Evolutionary conservation across 345 rosid species (phyloP), one percentile per base, ranked within the genome.

Genomic region (Populus deltoides): DNA sequence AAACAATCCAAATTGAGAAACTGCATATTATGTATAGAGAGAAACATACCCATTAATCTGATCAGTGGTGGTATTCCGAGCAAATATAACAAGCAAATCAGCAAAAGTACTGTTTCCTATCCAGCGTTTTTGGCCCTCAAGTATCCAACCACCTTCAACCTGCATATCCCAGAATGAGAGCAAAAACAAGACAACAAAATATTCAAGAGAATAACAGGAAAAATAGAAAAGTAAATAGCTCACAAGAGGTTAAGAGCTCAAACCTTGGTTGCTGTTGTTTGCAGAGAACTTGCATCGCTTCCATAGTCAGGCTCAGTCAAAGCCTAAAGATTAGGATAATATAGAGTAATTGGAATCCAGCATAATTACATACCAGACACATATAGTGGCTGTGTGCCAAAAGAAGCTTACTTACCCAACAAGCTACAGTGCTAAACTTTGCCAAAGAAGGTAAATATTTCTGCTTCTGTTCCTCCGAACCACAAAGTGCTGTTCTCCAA

Each of bases 31-130:
- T 24, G 16, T 33, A 3, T 24, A 27, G 67, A 65, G n/a, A 33
- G 63, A 53, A 33, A 51, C 78, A 79, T 87, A 96, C 99, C 99
- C 97, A 66, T 93, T 96, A 81, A 93, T 89, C 86, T 92, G 97
- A 86, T 93, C 90, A 9, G 97, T 88, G 82, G 90, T 66, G 3
- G 87, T 78, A 88, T 91, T 93, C 84, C 98, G 83, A 25, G 97
- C 97, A 83, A 96, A 90, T 80, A 92, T 85, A 84, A 93, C 68
- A 84, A 93, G 82, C 70, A 96, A n/a, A 85, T 93, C 99, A 4
- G 99, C 97, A 83, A 96, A 96, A 35, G 99, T 93, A 83, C 97
- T 90, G 83, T 96, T 95, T 83, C 99, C 98, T 51, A 96, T 96
- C 98, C 99, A 96, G 77, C 98, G 97, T 81, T 96, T 96, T 82